Conservation (phyloP, 1,284 basidiomycete species). For the Ceratorhiza oryzae-sativae region DNA sequence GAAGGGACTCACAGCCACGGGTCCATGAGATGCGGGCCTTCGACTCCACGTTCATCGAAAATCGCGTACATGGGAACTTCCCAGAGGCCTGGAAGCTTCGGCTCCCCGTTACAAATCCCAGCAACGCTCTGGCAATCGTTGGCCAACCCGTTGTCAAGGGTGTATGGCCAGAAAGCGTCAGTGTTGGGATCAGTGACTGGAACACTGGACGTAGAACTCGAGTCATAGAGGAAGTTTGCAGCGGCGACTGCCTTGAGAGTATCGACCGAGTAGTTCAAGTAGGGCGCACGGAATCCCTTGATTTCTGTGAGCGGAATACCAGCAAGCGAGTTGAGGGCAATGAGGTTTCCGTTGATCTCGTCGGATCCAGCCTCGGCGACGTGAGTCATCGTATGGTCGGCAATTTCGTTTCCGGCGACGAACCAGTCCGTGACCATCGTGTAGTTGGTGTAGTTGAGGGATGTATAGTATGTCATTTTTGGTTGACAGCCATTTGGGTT, state of each 20-base stretch:
- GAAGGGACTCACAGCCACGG: constrained; percentile 71
- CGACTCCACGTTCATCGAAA: constrained; percentile 67
- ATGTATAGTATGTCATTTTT: constrained; percentile 78
- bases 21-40: constrained; percentile 77
- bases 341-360: constrained; percentile 81
- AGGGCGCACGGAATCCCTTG: constrained; percentile 80
- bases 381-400: constrained; percentile 90
- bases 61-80: constrained; percentile 82
- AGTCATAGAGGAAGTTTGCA: constrained; percentile 78
- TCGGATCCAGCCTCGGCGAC: constrained; percentile 66
- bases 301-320: constrained; percentile 78
- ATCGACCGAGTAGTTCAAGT: constrained; percentile 70
- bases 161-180: constrained; percentile 81
- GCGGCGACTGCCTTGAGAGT: constrained; percentile 65
- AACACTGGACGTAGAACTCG: constrained; percentile 66
- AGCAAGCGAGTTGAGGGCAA: constrained; percentile 78
- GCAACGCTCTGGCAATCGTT: constrained; percentile 73
- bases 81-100: constrained; percentile 80
- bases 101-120: constrained; percentile 71
- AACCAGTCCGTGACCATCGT: constrained; percentile 84
- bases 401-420: constrained; percentile 85
- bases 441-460: constrained; percentile 78
- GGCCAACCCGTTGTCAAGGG: constrained; percentile 75
- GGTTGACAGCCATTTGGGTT: constrained; percentile 84
- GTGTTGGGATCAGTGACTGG: constrained; percentile 73